Conservation (phyloP, 2,329 filamentous ascomycete species). For the Diaporthe amygdali region DNA sequence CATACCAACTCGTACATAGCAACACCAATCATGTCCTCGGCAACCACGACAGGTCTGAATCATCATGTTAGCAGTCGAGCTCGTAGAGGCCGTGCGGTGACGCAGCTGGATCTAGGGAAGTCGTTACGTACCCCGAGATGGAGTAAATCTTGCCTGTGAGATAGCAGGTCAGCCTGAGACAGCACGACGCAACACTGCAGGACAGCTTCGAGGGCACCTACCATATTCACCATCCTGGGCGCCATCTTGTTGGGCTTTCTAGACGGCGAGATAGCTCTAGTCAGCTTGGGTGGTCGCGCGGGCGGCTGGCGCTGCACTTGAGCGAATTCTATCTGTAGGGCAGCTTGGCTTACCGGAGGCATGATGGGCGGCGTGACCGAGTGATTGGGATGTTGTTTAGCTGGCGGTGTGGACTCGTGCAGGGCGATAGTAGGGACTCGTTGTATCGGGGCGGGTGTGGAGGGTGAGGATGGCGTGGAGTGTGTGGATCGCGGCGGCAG, state of each 20-base stretch:
- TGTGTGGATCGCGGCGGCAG: constrained; percentile 35
- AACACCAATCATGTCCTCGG: constrained; percentile 98
- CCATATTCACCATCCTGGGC: constrained; percentile 46
- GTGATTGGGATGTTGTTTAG: constrained; percentile 31
- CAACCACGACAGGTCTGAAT: constrained; percentile 85
- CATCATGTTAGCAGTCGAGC: constrained; percentile 37
- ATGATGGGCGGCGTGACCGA: constrained; percentile 48
- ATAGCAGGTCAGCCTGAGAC: constrained; percentile 15
- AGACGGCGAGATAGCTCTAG: constrained; percentile 24
- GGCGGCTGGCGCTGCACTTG: constrained; percentile 2
- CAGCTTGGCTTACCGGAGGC: constrained; percentile 56
- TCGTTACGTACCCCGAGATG: constrained; percentile 61
- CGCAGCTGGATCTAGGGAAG: constrained; percentile 22
- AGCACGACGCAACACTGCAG: neutral
- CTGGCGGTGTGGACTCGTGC: constrained; percentile 34
- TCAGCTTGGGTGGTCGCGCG: constrained; percentile 11
- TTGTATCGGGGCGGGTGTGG: constrained; percentile 37
- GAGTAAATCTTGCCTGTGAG: constrained; percentile 64
- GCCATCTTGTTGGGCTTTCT: constrained; percentile 41
- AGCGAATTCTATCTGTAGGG: constrained; percentile 23
- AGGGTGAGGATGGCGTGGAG: constrained; percentile 34
- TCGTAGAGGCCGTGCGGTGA: neutral
- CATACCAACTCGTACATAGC: constrained; percentile 98
- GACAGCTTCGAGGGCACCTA: constrained; percentile 34
- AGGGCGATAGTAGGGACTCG: constrained; percentile 27